Conservation (phyloP, 164 flowering plant species). For the Umbellularia californica region DNA sequence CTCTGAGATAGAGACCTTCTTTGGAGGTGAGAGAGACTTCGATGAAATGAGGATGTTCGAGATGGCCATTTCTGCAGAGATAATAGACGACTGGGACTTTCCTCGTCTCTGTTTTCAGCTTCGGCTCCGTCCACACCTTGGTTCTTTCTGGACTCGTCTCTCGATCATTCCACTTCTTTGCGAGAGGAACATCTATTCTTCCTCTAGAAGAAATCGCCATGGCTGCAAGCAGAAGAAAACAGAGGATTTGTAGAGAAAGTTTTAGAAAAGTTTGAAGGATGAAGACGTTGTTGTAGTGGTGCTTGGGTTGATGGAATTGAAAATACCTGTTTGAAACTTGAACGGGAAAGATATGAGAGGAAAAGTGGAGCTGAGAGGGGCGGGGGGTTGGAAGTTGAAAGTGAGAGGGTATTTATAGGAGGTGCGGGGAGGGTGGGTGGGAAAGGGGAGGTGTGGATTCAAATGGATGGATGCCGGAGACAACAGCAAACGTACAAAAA, state of each 20-base stretch:
- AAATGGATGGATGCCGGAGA: slow-evolving; percentile 14
- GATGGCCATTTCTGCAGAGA: slow-evolving; percentile 12
- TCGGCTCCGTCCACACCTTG: slow-evolving; percentile 24
- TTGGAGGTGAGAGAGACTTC: slow-evolving; percentile 7
- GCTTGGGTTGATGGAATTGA: too few species aligned
- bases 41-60: slow-evolving; percentile 16
- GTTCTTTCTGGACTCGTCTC: slow-evolving; percentile 34
- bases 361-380: too few species aligned
- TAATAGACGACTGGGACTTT: slow-evolving; percentile 10
- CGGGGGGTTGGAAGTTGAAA: neutral
- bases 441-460: slow-evolving; percentile 16
- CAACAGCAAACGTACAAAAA: slow-evolving; percentile 17
- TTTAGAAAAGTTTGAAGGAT: too few species aligned
- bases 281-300: too few species aligned
- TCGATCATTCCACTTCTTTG: slow-evolving; percentile 19
- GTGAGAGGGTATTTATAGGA: neutral
- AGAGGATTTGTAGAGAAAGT: neutral
- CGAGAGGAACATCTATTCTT: slow-evolving; percentile 19
- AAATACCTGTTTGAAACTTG: too few species aligned
- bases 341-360: too few species aligned
- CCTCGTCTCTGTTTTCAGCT: slow-evolving; percentile 5
- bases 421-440: neutral
- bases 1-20: slow-evolving; percentile 13
- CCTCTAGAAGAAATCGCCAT: slow-evolving; percentile 22
- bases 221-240: neutral